Percentiles rank a stretch among this genome's conserved stretches.
Evolutionary conservation across 2,329 filamentous ascomycete genomes (phyloP).

Genomic region (Plectosphaerella sp.): DNA sequence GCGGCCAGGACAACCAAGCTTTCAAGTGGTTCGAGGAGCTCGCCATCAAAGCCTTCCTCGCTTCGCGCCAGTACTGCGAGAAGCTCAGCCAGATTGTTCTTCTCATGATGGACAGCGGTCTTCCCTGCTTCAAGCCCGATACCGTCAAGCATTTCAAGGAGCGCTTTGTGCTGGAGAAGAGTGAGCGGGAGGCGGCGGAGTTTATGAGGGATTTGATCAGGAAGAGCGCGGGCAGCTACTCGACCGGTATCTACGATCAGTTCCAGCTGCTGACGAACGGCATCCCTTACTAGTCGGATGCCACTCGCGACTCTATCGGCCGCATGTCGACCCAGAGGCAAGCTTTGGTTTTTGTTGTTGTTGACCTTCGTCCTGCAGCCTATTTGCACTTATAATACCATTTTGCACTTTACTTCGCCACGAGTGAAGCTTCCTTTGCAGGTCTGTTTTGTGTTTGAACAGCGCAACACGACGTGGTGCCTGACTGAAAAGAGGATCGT

Average conservation of each 20-base stretch:
- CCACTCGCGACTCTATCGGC: too few relatives aligned
- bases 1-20: slow-evolving; percentile 78
- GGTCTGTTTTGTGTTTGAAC: too few relatives aligned
- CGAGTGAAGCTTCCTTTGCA: too few relatives aligned
- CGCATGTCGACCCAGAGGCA: too few relatives aligned
- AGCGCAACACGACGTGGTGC: too few relatives aligned
- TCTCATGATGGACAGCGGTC: slow-evolving; percentile 91
- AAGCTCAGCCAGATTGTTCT: slow-evolving; percentile 87
- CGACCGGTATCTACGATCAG: slow-evolving; percentile 93
- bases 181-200: slow-evolving; percentile 87
- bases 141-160: slow-evolving; percentile 90
- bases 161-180: slow-evolving; percentile 87
- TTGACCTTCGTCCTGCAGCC: too few relatives aligned
- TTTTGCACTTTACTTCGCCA: too few relatives aligned
- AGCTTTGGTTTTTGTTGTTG: too few relatives aligned
- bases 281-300: slow-evolving; percentile 68
- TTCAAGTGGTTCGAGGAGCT: slow-evolving; percentile 97
- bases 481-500: too few relatives aligned
- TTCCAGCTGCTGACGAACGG: slow-evolving; percentile 97
- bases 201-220: slow-evolving; percentile 87
- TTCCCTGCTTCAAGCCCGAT: slow-evolving; percentile 97
- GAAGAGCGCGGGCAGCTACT: slow-evolving; percentile 87
- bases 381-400: too few relatives aligned
- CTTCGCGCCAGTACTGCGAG: slow-evolving; percentile 77
- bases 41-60: slow-evolving; percentile 91